These are phyloP conservation scores for Teunomyces pallodes DNA, from an alignment of 805 yeast species.

Conservation along the genomic window DNA sequence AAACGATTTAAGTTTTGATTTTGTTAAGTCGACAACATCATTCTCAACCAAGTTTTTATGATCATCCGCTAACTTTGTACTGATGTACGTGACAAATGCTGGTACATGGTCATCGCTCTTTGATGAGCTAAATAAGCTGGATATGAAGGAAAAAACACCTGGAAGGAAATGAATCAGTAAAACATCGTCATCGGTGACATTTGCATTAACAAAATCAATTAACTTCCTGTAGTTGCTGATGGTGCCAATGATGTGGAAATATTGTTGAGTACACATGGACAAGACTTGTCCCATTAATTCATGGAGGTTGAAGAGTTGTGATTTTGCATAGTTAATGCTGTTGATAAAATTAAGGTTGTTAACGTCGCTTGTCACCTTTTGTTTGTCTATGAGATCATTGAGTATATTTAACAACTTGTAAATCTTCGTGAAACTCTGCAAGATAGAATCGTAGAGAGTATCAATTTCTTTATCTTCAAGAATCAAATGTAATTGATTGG, in stretches of 20 bases:
- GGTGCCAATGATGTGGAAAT: constrained; percentile 27
- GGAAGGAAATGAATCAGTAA: constrained; percentile 67
- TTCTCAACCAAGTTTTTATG: constrained; percentile 16
- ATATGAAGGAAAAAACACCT: constrained; percentile 46
- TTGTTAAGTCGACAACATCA: constrained; percentile 30
- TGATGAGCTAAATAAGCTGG: constrained; percentile 41
- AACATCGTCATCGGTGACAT: constrained; percentile 58
- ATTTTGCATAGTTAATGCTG: constrained; percentile 55
- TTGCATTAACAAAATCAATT: constrained; percentile 41
- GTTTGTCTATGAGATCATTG: constrained; percentile 46
- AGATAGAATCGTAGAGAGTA: constrained; percentile 37
- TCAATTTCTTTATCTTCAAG: constrained; percentile 10
- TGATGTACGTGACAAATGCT: constrained; percentile 39
- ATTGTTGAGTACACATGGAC: constrained; percentile 46
- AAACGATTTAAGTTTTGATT: constrained; percentile 29
- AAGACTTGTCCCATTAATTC: constrained; percentile 68
- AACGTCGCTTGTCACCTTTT: constrained; percentile 51
- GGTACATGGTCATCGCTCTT: constrained; percentile 30
- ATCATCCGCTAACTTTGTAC: constrained; percentile 28
- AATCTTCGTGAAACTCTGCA: constrained; percentile 56
- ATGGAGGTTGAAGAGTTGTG: constrained; percentile 62
- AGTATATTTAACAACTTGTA: constrained; percentile 56
- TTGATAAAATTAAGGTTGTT: constrained; percentile 38
- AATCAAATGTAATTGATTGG: constrained; percentile 21
- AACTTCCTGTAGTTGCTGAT: constrained; percentile 36